phyloP scores from a whole-genome alignment of 192 early-diverging fungal genomes.

The Backusella parvicylindrica region DNA sequence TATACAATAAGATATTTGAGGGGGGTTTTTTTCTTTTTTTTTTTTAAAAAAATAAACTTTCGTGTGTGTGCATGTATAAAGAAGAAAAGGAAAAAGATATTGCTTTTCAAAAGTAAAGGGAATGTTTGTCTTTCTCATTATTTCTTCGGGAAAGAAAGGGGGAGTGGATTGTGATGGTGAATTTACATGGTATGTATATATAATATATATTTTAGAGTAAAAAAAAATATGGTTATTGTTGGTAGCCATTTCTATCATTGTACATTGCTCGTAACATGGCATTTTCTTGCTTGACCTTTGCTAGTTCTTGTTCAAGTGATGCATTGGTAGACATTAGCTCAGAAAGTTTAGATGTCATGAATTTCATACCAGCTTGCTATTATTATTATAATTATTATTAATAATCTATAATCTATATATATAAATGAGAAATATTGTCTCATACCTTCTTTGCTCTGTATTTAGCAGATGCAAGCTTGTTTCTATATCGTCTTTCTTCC shows the following conservation, averaged over 20 bases:
- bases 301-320: not conserved
- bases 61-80: too few relatives aligned
- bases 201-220: not conserved
- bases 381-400: not conserved
- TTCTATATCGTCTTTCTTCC: conserved; percentile 47
- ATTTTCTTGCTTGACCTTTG: conserved; percentile 8
- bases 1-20: not conserved
- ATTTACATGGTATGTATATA: not conserved
- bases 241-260: not conserved
- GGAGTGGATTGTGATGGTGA: not conserved
- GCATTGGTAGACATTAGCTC: not conserved
- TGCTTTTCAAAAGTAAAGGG: too few relatives aligned
- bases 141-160: too few relatives aligned
- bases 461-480: conserved; percentile 58
- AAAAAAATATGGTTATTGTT: not conserved
- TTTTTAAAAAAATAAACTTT: too few relatives aligned
- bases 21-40: not conserved
- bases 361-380: conserved; percentile 12
- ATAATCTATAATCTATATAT: not conserved
- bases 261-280: not conserved
- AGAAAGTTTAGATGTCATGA: conserved; percentile 1
- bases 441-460: conserved; percentile 51
- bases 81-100: too few relatives aligned
- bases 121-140: too few relatives aligned
- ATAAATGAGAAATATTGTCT: not conserved